Evolutionary conservation across 257 asterid species (phyloP), one percentile per base, ranked within the genome.

Genomic region (Dorcoceras hygrometricum): DNA sequence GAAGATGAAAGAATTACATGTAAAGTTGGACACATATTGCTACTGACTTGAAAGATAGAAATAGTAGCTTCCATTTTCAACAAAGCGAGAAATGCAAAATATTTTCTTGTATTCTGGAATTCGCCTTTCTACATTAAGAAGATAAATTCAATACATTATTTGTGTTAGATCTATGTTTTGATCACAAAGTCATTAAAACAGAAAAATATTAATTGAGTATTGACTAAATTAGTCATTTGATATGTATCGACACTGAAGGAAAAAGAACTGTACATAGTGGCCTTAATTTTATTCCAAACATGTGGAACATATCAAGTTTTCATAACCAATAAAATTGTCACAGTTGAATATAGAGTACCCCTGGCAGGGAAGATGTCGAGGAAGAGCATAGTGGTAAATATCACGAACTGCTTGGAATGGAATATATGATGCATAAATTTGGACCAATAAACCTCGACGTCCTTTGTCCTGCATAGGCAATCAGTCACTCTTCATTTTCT

Each of bases 401-500:
- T 39, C 8, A 11, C n/a, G n/a, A 46, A 54, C 43, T 61, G 19
- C 36, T 66, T 55, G n/a, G 51, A 23, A 23, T 57, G 59, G 28
- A 62, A 69, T 58, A 10, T 39, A 25, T 70, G 3, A 18, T 68
- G 27, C 43, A 12, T 39, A 51, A 2, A 43, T 63, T 50, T 8
- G 63, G 66, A 53, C 25, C 12, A 65, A 43, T 71, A 29, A 67
- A 76, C 63, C 55, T 60, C 39, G 34, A 71, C 46, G 56, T 65
- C 60, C 53, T 59, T 31, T 22, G 63, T 70, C 67, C 19, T 22
- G 8, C 23, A 36, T 10, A 53, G 46, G 31, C 59, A 69, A 39
- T 54, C 23, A 25, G 25, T 25, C n/a, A 29, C 58, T 5, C 68
- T 53, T 26, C 8, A 31, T 46, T 68, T n/a, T n/a, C n/a, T n/a